Percentiles rank a stretch among this genome's conserved stretches.
These are phyloP conservation scores for Circinella umbellata DNA, from an alignment of 371 early-diverging fungal species.

Conservation along the genomic window DNA sequence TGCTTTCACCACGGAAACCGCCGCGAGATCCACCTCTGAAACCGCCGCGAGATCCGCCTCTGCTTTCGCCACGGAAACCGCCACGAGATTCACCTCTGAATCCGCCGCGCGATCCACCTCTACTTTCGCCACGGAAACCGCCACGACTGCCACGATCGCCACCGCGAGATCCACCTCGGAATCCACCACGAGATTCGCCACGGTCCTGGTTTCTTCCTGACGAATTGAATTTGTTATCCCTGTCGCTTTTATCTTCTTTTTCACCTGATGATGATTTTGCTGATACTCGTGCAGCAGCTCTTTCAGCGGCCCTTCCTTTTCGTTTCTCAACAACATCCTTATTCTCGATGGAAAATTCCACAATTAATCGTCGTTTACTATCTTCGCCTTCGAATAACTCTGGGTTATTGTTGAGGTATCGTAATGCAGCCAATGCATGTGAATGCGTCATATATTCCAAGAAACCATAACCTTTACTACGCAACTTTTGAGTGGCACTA, in stretches of 20 bases:
- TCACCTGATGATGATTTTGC: too few relatives aligned
- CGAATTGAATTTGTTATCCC: neutral
- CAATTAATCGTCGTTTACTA: conserved; percentile 54
- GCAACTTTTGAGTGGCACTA: conserved; percentile 59
- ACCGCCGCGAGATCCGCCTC: neutral
- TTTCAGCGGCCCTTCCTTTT: conserved; percentile 43
- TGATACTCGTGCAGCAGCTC: neutral
- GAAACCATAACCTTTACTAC: conserved; percentile 93
- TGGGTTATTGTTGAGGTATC: conserved; percentile 91
- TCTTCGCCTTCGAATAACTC: conserved; percentile 61
- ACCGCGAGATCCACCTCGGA: neutral
- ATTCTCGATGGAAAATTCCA: conserved; percentile 96
- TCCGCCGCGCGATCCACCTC: neutral
- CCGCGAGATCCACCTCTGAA: too few relatives aligned
- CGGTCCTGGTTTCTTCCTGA: conserved; percentile 12
- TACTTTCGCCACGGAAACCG: neutral
- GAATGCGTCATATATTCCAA: conserved; percentile 87
- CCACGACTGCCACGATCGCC: conserved; percentile 18
- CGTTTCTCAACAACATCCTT: conserved; percentile 77
- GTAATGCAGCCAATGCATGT: conserved; percentile 89
- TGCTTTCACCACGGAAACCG: neutral
- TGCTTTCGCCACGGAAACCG: neutral
- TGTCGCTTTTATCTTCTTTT: conserved; percentile 1
- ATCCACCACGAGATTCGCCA: neutral
- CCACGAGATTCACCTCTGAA: too few relatives aligned